Evolutionary conservation across 805 yeast genomes (phyloP).

Genomic region (Sugiyamaella valdiviana): DNA sequence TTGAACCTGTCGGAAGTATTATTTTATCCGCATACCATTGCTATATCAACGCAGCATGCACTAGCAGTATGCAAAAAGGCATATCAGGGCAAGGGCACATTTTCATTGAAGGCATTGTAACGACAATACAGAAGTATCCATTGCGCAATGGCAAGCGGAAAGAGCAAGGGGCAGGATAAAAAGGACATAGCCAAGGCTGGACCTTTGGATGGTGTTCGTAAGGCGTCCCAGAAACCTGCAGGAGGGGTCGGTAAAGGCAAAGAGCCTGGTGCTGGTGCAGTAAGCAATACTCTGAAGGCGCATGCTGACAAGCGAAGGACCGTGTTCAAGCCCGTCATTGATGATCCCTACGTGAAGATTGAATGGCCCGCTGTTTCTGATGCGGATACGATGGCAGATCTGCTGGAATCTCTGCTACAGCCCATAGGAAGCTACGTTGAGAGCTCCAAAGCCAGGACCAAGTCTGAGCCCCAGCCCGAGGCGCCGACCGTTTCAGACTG

Average conservation of each 20-base stretch:
- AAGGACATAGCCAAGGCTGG: too few species aligned
- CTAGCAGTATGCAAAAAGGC: too few species aligned
- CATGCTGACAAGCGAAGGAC: constrained; percentile 14
- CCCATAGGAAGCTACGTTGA: constrained; percentile 10
- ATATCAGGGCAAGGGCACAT: too few species aligned
- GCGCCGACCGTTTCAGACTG: constrained; percentile 5
- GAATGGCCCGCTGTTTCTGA: constrained; percentile 17
- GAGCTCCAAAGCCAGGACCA: not conserved
- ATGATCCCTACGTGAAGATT: constrained; percentile 22
- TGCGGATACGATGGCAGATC: constrained; percentile 8
- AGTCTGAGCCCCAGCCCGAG: constrained; percentile 2
- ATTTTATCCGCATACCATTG: too few species aligned
- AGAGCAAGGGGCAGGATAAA: too few species aligned
- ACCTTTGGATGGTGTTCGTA: too few species aligned
- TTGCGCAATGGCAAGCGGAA: too few species aligned
- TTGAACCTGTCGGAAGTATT: too few species aligned
- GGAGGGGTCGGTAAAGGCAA: not conserved
- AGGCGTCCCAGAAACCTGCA: too few species aligned
- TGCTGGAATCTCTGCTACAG: constrained; percentile 7
- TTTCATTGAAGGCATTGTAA: too few species aligned
- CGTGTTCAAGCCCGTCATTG: constrained; percentile 25
- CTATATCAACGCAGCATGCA: too few species aligned
- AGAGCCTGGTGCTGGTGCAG: not conserved
- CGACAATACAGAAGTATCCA: too few species aligned
- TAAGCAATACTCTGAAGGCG: constrained; percentile 6